These are phyloP conservation scores for Endothia cerciana DNA, from an alignment of 2,329 filamentous ascomycete species.

Conservation along the genomic window DNA sequence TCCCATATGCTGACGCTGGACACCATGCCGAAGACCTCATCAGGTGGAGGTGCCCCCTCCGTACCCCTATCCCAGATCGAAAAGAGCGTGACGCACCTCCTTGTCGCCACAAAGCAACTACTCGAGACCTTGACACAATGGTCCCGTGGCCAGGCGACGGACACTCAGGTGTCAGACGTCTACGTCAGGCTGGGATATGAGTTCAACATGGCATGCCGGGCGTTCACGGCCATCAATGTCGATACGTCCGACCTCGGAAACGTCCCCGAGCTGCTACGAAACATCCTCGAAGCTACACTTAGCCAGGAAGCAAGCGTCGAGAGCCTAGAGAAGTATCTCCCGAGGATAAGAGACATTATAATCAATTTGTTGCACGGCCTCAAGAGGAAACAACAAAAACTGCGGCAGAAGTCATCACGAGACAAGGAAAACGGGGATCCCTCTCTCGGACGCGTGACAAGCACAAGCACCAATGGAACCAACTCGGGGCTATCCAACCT, in stretches of 20 bases:
- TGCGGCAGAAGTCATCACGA: slow-evolving; percentile 66
- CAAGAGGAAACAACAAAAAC: slow-evolving; percentile 93
- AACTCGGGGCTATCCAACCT: slow-evolving; percentile 61
- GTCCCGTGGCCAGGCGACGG: slow-evolving; percentile 89
- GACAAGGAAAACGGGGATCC: slow-evolving; percentile 53
- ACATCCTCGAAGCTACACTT: slow-evolving; percentile 91
- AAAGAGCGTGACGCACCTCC: slow-evolving; percentile 96
- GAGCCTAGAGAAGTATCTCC: slow-evolving; percentile 91
- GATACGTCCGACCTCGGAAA: slow-evolving; percentile 94
- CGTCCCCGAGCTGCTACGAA: slow-evolving; percentile 86
- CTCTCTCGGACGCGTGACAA: slow-evolving; percentile 53
- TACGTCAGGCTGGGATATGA: slow-evolving; percentile 97
- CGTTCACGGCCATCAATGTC: slow-evolving; percentile 95
- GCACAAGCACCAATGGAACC: slow-evolving; percentile 62
- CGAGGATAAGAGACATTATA: slow-evolving; percentile 95
- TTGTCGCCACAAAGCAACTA: slow-evolving; percentile 96
- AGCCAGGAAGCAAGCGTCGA: slow-evolving; percentile 95
- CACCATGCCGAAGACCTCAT: slow-evolving; percentile 41
- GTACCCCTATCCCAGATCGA: slow-evolving; percentile 92
- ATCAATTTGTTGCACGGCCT: slow-evolving; percentile 95
- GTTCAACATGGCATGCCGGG: slow-evolving; percentile 98
- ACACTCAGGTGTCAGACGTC: slow-evolving; percentile 95
- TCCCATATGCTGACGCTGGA: slow-evolving; percentile 34
- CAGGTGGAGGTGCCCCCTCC: slow-evolving; percentile 56
- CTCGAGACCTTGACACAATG: slow-evolving; percentile 97